A percentile compares a stretch with the other conserved stretches of the same genome.
These are phyloP conservation scores for Linnemannia zychae DNA, from an alignment of 192 early-diverging fungal species.

Conservation along the genomic window DNA sequence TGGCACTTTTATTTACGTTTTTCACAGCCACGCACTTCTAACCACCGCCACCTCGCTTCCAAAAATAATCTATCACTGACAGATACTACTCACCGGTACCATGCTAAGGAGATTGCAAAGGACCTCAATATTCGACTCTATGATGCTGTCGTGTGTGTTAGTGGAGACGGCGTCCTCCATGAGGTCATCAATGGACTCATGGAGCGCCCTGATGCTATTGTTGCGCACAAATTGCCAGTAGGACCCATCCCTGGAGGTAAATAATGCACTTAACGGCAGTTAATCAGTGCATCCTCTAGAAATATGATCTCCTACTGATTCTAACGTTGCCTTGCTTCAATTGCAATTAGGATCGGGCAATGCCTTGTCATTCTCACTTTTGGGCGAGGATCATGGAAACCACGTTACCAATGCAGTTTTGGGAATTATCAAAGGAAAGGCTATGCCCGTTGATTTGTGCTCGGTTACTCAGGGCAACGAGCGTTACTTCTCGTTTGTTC, in stretches of 20 bases:
- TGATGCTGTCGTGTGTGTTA: conserved; percentile 73
- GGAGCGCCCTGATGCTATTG: conserved; percentile 73
- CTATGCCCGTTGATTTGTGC: conserved; percentile 69
- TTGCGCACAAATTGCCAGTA: conserved; percentile 68
- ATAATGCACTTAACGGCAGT: neutral
- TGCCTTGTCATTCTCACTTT: conserved; percentile 61
- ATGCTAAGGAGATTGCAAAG: conserved; percentile 74
- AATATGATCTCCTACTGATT: too few species aligned
- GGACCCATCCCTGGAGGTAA: conserved; percentile 74
- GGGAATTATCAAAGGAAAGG: conserved; percentile 54
- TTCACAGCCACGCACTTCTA: neutral
- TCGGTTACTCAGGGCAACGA: conserved; percentile 64
- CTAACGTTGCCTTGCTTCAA: neutral
- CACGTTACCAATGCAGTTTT: conserved; percentile 33
- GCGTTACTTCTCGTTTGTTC: conserved; percentile 66
- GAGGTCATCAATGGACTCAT: conserved; percentile 88
- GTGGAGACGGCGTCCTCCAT: conserved; percentile 87
- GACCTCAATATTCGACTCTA: conserved; percentile 67
- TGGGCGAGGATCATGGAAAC: conserved; percentile 61
- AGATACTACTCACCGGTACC: conserved; percentile 73
- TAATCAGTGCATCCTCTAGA: too few species aligned
- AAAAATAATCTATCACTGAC: neutral
- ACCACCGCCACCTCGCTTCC: neutral
- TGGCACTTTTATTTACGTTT: neutral
- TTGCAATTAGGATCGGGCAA: conserved; percentile 61